Evolutionary conservation across 441 rosid species (phyloP).

Genomic region (Adansonia grandidieri): DNA sequence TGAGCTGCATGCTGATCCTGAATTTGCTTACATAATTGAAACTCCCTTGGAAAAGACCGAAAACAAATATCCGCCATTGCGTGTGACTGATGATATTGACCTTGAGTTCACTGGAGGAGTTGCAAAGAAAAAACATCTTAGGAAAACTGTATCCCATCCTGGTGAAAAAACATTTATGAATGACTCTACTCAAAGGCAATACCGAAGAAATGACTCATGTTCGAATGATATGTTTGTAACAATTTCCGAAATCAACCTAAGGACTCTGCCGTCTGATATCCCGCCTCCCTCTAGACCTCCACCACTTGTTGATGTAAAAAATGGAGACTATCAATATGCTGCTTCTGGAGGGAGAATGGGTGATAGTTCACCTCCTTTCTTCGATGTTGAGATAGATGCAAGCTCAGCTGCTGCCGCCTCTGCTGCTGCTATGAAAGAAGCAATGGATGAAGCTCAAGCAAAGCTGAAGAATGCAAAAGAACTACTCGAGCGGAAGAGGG

Average conservation of each 20-base stretch:
- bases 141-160: constrained; percentile 57
- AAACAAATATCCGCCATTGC: constrained; percentile 29
- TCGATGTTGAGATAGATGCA: constrained; percentile 91
- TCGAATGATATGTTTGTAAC: constrained; percentile 62
- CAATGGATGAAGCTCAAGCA: constrained; percentile 78
- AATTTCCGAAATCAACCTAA: constrained; percentile 77
- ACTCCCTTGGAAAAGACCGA: constrained; percentile 38
- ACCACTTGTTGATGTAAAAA: constrained; percentile 50
- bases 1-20: constrained; percentile 54
- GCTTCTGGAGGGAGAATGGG: constrained; percentile 48
- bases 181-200: constrained; percentile 41
- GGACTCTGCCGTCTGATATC: constrained; percentile 75
- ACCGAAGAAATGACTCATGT: constrained; percentile 45
- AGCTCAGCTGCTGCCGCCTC: constrained; percentile 68
- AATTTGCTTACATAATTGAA: constrained; percentile 62
- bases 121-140: constrained; percentile 43
- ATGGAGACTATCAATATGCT: constrained; percentile 39
- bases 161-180: constrained; percentile 35
- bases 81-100: constrained; percentile 40
- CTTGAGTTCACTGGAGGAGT: constrained; percentile 43
- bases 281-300: constrained; percentile 91
- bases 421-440: constrained; percentile 82
- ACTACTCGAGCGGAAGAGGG: constrained; percentile 66
- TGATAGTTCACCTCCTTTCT: constrained; percentile 67
- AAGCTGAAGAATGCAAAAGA: constrained; percentile 71